These are phyloP conservation scores for Candida smagusa DNA, from an alignment of 1,139 yeast genomes.

Conservation along the genomic window DNA sequence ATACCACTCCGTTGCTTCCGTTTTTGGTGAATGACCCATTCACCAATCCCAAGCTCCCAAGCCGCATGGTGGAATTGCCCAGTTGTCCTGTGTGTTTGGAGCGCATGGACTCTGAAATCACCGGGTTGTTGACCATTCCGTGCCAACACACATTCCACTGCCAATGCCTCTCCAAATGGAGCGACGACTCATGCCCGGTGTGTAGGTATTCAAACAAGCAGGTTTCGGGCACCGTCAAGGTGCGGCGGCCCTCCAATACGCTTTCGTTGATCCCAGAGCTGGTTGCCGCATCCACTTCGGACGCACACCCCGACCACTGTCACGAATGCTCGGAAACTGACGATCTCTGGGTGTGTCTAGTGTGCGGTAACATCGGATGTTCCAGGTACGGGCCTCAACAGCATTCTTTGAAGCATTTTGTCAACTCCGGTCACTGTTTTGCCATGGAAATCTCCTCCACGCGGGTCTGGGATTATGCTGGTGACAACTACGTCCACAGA, in stretches of 20 bases:
- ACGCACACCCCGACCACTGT: constrained; percentile 26
- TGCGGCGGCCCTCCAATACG: background rate
- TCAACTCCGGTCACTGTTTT: constrained; percentile 79
- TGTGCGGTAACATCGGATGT: constrained; percentile 89
- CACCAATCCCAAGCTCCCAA: constrained; percentile 26
- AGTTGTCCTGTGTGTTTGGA: constrained; percentile 94
- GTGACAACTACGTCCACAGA: constrained; percentile 88
- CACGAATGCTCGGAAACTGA: constrained; percentile 30
- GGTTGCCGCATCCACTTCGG: background rate
- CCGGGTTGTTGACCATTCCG: constrained; percentile 83
- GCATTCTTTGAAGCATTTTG: constrained; percentile 83
- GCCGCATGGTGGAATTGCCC: constrained; percentile 61
- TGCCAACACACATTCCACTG: constrained; percentile 96
- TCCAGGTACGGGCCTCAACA: constrained; percentile 80
- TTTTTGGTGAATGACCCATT: constrained; percentile 76
- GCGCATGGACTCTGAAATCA: constrained; percentile 76
- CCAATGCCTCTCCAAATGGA: constrained; percentile 84
- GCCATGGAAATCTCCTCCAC: constrained; percentile 86
- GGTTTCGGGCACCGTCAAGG: background rate
- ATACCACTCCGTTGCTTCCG: constrained; percentile 42
- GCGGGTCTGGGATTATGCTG: constrained; percentile 94
- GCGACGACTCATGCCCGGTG: constrained; percentile 88
- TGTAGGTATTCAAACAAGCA: constrained; percentile 69
- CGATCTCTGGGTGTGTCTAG: constrained; percentile 75
- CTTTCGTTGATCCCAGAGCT: no score